phyloP scores from a whole-genome alignment of 805 yeast species.

The Wickerhamomyces rabaulensis region DNA sequence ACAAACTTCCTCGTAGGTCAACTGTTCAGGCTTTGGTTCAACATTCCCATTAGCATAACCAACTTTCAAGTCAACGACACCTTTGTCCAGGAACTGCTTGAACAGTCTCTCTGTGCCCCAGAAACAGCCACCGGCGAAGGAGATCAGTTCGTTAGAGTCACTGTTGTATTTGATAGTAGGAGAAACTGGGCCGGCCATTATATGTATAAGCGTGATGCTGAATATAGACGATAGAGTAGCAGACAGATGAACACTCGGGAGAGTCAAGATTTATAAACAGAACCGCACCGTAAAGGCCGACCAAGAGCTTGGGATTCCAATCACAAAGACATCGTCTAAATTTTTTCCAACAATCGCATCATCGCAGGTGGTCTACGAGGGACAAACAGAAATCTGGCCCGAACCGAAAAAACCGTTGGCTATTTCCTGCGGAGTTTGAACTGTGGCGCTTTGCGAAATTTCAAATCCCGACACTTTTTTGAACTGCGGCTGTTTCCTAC shows the following conservation, averaged over 20 bases:
- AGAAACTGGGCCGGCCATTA: constrained; percentile 1
- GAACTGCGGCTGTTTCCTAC: not conserved
- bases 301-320: not conserved
- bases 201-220: too few relatives aligned
- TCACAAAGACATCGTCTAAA: not conserved
- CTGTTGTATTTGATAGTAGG: constrained; percentile 1
- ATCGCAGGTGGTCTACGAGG: not conserved
- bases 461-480: too few relatives aligned
- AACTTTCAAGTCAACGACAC: constrained; percentile 65
- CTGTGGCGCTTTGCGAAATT: not conserved
- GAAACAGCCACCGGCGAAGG: constrained; percentile 40
- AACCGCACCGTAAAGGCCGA: too few relatives aligned
- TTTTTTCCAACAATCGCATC: not conserved
- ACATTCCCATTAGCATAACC: constrained; percentile 78
- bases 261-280: not conserved
- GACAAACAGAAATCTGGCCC: not conserved
- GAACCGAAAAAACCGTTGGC: not conserved
- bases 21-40: not conserved
- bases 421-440: too few relatives aligned
- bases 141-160: not conserved
- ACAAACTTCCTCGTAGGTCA: constrained; percentile 8
- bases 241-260: too few relatives aligned
- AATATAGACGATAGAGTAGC: too few relatives aligned
- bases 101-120: constrained; percentile 88
- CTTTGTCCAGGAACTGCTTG: constrained; percentile 49